Base-by-base conservation (phyloP, 371 early-diverging fungal genomes). In the Sporodiniella umbellata region DNA sequence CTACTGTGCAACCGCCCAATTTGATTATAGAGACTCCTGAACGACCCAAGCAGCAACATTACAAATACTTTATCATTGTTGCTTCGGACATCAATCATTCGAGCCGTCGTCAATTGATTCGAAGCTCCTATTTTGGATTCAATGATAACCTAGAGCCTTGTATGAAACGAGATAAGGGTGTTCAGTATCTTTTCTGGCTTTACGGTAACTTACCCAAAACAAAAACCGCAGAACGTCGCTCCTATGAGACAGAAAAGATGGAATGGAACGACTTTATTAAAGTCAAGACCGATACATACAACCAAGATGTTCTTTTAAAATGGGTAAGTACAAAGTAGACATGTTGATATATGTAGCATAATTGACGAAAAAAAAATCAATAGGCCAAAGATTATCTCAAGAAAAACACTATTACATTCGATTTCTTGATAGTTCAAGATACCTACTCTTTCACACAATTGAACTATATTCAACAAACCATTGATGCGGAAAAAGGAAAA, bases 221-320 rank as follows among this genome's bases (percentile, higher is more conserved):
- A 37, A 60, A 51, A 18, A 64, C 64, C 1, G 51, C 64, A 35
- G 53, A 56, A 33, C 46, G 62, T n/a, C 75, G 81, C 17, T 54
- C 63, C 17, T 73, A 72, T 28, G 70, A 78, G 48, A 71, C 68
- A n/a, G 81, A 80, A 58, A 69, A 72, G 30, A 80, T 78, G 70
- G 81, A 80, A 54, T 78, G 64, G 60, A 63, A 70, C 19, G 81
- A 80, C 52, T 54, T 68, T 39, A 57, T 61, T 18, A 59, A 66
- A 37, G 46, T 63, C 7, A 21, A 48, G 15, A 18, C 43, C 11
- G 48, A 57, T 15, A 22, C 51, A 14, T 55, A 70, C 59, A 50
- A 68, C 38, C 55, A 80, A 62, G 49, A 45, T 33, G 49, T 65
- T 48, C 18, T 75, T 26, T 35, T 59, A 39, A 24, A 51, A 63